These are phyloP conservation scores for Claviceps arundinis DNA, from an alignment of 2,329 filamentous ascomycete species.

Conservation along the genomic window DNA sequence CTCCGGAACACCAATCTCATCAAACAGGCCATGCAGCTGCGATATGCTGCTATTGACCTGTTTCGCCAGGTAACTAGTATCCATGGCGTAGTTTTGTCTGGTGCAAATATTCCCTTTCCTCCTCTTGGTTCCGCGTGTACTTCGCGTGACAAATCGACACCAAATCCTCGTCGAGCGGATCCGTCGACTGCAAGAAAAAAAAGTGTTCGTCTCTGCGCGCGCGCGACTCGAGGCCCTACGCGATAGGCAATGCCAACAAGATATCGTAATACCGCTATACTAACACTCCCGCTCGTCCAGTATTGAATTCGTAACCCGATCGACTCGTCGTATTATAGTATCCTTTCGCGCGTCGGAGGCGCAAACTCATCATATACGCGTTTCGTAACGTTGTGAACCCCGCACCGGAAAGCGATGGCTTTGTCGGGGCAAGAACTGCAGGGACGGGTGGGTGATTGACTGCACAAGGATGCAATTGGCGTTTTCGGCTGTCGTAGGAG, in stretches of 20 bases:
- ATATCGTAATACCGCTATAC: too few species aligned
- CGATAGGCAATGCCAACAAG: too few species aligned
- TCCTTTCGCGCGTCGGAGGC: background rate
- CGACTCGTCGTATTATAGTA: background rate
- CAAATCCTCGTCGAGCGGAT: too few species aligned
- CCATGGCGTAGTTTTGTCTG: constrained; percentile 40
- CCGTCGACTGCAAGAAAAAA: too few species aligned
- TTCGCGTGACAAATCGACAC: background rate
- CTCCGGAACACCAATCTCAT: constrained; percentile 89
- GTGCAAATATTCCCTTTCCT: background rate
- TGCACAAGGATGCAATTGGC: too few species aligned
- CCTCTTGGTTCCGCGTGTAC: background rate
- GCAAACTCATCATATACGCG: background rate
- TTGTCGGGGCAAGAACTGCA: too few species aligned
- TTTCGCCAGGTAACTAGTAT: constrained; percentile 83
- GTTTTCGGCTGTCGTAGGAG: too few species aligned
- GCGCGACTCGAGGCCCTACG: too few species aligned
- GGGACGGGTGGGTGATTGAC: too few species aligned
- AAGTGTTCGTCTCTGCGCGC: too few species aligned
- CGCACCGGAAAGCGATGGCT: background rate
- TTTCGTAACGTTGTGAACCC: background rate
- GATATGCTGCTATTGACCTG: constrained; percentile 91
- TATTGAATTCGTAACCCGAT: too few species aligned
- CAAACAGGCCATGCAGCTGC: constrained; percentile 87
- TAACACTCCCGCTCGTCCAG: too few species aligned